Conservation (phyloP, 768 basidiomycete genomes). For the Inosperma sp. region DNA sequence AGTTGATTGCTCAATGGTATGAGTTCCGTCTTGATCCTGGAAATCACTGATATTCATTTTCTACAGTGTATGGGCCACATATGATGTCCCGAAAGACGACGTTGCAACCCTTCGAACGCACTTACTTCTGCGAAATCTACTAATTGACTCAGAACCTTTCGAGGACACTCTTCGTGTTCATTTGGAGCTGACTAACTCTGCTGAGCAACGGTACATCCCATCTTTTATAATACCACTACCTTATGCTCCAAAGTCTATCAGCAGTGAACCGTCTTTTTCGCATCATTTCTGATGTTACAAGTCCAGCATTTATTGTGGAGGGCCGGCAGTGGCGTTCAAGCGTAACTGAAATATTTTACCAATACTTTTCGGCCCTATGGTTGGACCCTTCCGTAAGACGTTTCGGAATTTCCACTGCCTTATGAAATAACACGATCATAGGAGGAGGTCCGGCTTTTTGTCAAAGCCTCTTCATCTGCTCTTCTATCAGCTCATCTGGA, state of each 20-base stretch:
- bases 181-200: slow-evolving; percentile 34
- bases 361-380: slow-evolving; percentile 63
- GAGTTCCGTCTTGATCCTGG: neutral
- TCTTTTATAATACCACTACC: neutral
- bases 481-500: slow-evolving; percentile 63
- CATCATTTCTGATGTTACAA: slow-evolving; percentile 62
- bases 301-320: slow-evolving; percentile 55
- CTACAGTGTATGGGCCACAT: slow-evolving; percentile 62
- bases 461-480: slow-evolving; percentile 53
- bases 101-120: slow-evolving; percentile 49
- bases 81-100: slow-evolving; percentile 55
- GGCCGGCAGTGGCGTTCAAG: slow-evolving; percentile 66
- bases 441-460: slow-evolving; percentile 65
- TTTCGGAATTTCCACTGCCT: neutral
- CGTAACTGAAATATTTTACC: slow-evolving; percentile 52
- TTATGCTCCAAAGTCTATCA: slow-evolving; percentile 37
- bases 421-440: slow-evolving; percentile 26
- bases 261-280: slow-evolving; percentile 56
- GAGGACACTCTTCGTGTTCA: slow-evolving; percentile 42
- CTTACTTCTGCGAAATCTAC: slow-evolving; percentile 54
- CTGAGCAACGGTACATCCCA: slow-evolving; percentile 48
- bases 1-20: slow-evolving; percentile 58
- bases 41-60: neutral
- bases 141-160: slow-evolving; percentile 62
- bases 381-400: slow-evolving; percentile 51